Conservation (phyloP, 1,284 basidiomycete species). For the Mycosarcoma mackinlayi region DNA sequence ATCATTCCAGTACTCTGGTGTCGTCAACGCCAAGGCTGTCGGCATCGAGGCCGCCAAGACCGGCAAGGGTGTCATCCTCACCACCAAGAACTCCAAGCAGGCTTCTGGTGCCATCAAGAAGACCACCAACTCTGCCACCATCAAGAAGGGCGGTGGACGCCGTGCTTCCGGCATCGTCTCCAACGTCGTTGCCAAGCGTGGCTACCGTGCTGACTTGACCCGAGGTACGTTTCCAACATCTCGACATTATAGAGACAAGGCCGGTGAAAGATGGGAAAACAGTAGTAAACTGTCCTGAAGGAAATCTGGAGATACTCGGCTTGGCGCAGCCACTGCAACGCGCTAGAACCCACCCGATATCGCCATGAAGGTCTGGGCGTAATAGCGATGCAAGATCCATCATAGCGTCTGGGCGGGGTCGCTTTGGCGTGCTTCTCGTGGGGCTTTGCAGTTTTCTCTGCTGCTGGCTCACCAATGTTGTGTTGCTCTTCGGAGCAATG, state of each 20-base stretch:
- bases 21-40: constrained; percentile 66
- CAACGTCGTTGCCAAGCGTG: constrained; percentile 63
- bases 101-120: constrained; percentile 47
- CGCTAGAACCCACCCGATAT: constrained; percentile 68
- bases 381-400: constrained; percentile 65
- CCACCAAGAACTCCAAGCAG: constrained; percentile 65
- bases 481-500: constrained; percentile 17
- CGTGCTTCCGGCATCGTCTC: constrained; percentile 61
- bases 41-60: constrained; percentile 54
- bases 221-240: constrained; percentile 46
- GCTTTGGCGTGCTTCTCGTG: constrained; percentile 21
- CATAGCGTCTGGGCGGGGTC: constrained; percentile 26
- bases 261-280: too few relatives aligned
- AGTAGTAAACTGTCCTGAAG: too few relatives aligned
- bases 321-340: too few relatives aligned
- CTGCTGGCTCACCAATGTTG: constrained; percentile 37
- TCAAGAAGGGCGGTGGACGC: constrained; percentile 59
- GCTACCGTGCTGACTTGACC: constrained; percentile 66
- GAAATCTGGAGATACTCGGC: neutral
- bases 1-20: constrained; percentile 54
- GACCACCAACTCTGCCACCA: constrained; percentile 37
- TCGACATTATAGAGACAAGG: neutral
- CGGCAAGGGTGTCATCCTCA: constrained; percentile 59
- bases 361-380: constrained; percentile 66
- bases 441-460: constrained; percentile 16